Evolutionary conservation across 2,329 filamentous ascomycete genomes (phyloP), one percentile per base, ranked within the genome.

Genomic region (Fusarium sp.): DNA sequence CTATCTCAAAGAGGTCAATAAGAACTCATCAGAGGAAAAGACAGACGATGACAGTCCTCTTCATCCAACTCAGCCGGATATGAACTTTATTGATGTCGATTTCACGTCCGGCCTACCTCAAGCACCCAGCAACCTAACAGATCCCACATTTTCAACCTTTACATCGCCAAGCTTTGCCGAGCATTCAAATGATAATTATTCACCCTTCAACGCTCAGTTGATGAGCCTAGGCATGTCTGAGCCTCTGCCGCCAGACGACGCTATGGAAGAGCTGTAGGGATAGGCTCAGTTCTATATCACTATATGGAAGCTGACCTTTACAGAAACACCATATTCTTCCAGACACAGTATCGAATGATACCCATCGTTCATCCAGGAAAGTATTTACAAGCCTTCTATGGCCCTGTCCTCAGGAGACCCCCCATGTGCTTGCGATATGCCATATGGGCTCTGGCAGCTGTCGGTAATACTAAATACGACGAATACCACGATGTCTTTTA

Each of bases 341-440:
- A 88, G 28, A 91, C 89, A 51, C 86, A 94, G 28, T 90, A 97
- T 73, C 86, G 88, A 17, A 89, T 90, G 40, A 78, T 92, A 33
- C 94, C 95, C 5, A 88, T 98, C 72, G 86, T 98, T 40, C 93
- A 98, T 74, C 89, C 89, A 34, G 87, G 88, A 18, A 88, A 92
- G 38, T 97, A 94, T 76, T 83, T 92, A 63, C 89, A 92, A 31
- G 87, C 91, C 5, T 91, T 96, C 80, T 91, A 95, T 74, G 84
- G 84, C 4, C 85, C 90, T 4, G 90, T 92, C 2, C 87, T 92
- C 59, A 88, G 91, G 84, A 90, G 93, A 58, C 95, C 95, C 4
- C 92, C 95, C 2, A 88, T 97, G 75, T 93, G 89, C 74, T 81
- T 98, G 42, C 88, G 95, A 74, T 98, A 98, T 78, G 91, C 90